Evolutionary conservation across 805 yeast species (phyloP).

Genomic region (Candida nitratophila): DNA sequence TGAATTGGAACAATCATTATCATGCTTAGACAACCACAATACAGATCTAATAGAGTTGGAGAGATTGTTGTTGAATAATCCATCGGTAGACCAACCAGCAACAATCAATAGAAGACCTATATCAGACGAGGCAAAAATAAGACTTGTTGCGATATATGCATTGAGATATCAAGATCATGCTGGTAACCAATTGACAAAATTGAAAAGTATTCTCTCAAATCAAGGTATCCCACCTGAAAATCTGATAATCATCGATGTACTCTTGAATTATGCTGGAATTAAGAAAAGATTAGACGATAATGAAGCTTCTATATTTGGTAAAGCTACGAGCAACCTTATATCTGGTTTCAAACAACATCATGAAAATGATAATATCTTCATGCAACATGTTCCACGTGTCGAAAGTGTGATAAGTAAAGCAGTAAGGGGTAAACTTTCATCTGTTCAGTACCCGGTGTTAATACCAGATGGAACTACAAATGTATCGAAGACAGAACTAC

Average conservation of each 20-base stretch:
- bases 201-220: slow-evolving; percentile 32
- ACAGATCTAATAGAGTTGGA: slow-evolving; percentile 51
- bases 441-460: slow-evolving; percentile 35
- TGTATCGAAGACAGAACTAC: not conserved
- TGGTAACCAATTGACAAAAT: slow-evolving; percentile 32
- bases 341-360: slow-evolving; percentile 31
- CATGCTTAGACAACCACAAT: slow-evolving; percentile 52
- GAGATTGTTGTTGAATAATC: slow-evolving; percentile 37
- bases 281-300: slow-evolving; percentile 33
- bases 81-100: slow-evolving; percentile 9
- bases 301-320: slow-evolving; percentile 18
- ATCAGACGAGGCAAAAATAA: slow-evolving; percentile 53
- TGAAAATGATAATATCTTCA: slow-evolving; percentile 63
- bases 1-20: slow-evolving; percentile 82
- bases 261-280: slow-evolving; percentile 39
- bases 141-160: slow-evolving; percentile 67
- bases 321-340: slow-evolving; percentile 18
- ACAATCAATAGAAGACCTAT: slow-evolving; percentile 25
- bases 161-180: slow-evolving; percentile 56
- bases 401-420: slow-evolving; percentile 37
- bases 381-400: slow-evolving; percentile 84
- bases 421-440: slow-evolving; percentile 32
- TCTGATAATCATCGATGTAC: slow-evolving; percentile 35
- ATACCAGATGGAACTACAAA: slow-evolving; percentile 22
- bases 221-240: slow-evolving; percentile 29